phyloP scores from a whole-genome alignment of 768 basidiomycete species.

The Suillus decipiens region DNA sequence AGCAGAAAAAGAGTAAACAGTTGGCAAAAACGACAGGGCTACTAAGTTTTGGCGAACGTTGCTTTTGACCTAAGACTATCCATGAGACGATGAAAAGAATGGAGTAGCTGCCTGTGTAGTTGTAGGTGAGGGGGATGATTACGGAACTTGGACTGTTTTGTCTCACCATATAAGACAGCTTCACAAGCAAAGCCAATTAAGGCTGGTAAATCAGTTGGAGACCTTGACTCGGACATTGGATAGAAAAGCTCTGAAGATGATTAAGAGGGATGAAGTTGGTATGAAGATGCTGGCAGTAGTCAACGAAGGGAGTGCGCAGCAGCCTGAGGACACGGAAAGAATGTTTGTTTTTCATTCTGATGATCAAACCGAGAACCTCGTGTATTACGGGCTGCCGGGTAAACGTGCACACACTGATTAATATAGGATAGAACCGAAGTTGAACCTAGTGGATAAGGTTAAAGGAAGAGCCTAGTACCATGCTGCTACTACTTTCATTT shows the following conservation, averaged over 20 bases:
- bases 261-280: neutral
- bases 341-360: slow-evolving; percentile 3
- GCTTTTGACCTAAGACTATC: slow-evolving; percentile 23
- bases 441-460: neutral
- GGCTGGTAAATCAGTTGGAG: slow-evolving; percentile 34
- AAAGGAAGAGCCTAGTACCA: neutral
- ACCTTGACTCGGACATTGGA: slow-evolving; percentile 16
- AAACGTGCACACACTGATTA: neutral
- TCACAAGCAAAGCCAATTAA: slow-evolving; percentile 41
- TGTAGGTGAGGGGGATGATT: neutral
- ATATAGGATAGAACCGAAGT: neutral
- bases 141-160: too few relatives aligned
- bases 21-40: slow-evolving; percentile 32
- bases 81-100: slow-evolving; percentile 33
- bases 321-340: neutral
- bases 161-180: slow-evolving; percentile 37
- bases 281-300: neutral
- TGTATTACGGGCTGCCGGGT: neutral
- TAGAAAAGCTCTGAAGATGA: neutral
- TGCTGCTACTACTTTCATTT: neutral
- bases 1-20: slow-evolving; percentile 33
- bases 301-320: neutral
- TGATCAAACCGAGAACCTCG: neutral
- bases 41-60: slow-evolving; percentile 14
- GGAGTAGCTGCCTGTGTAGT: slow-evolving; percentile 15